A percentile compares a stretch with the other conserved stretches of the same genome.
Evolutionary conservation across 2,329 filamentous ascomycete genomes (phyloP).

Genomic region (Falciphora oryzae): DNA sequence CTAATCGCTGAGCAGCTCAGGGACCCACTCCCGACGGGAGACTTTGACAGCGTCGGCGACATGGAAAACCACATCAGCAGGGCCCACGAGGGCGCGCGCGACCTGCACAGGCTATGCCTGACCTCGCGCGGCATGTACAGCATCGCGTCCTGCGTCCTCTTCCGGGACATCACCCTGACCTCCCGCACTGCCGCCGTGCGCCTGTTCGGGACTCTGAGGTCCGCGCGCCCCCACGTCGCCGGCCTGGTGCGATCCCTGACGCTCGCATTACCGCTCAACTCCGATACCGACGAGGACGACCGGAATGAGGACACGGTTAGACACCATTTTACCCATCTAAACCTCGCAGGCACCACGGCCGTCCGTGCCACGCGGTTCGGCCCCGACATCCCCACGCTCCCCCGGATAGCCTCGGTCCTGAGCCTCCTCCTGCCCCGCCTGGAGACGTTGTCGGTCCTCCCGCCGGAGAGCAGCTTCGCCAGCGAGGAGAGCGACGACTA

Average conservation of each 20-base stretch:
- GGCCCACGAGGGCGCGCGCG: too few species aligned
- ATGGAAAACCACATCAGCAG: not conserved
- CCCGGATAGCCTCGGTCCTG: not conserved
- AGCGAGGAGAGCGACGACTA: not conserved
- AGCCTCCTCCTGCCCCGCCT: not conserved
- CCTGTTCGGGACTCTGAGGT: not conserved
- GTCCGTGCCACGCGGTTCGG: not conserved
- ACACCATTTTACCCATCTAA: too few species aligned
- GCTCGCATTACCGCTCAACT: not conserved
- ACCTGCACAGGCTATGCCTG: not conserved
- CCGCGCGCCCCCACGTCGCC: not conserved
- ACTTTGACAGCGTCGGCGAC: not conserved
- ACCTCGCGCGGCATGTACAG: not conserved
- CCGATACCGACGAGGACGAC: not conserved
- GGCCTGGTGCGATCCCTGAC: not conserved
- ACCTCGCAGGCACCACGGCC: too few species aligned
- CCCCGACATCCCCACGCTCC: not conserved
- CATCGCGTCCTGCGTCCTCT: not conserved
- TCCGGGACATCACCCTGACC: not conserved
- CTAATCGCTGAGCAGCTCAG: not conserved
- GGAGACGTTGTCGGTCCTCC: not conserved
- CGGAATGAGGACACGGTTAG: not conserved
- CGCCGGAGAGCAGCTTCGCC: not conserved
- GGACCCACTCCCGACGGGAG: too few species aligned
- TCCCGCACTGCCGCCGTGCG: not conserved